Conservation (phyloP, 257 asterid species). For the Ehretia macrophylla region DNA sequence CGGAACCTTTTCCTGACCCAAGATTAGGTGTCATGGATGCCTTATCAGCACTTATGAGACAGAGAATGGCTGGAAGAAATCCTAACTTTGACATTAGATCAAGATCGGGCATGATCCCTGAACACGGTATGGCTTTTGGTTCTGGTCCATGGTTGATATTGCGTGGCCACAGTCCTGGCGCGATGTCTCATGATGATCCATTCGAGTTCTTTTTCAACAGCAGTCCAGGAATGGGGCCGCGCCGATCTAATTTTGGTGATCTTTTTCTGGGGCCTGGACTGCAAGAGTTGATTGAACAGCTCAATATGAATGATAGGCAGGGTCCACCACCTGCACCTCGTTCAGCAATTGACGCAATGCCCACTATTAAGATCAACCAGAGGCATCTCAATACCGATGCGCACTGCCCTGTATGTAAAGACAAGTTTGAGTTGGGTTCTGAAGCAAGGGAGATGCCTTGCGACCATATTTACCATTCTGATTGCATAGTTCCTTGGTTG, state of each 20-base stretch:
- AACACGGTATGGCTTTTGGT: slow-evolving; percentile 30
- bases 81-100: slow-evolving; percentile 57
- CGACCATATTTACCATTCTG: slow-evolving; percentile 47
- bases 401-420: slow-evolving; percentile 58
- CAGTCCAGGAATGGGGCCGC: slow-evolving; percentile 28
- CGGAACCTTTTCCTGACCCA: slow-evolving; percentile 33
- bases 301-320: slow-evolving; percentile 26
- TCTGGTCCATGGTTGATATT: slow-evolving; percentile 54
- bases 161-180: slow-evolving; percentile 22
- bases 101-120: slow-evolving; percentile 46
- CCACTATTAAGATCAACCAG: slow-evolving; percentile 35
- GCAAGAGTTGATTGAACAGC: slow-evolving; percentile 37
- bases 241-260: slow-evolving; percentile 27
- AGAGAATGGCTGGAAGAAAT: slow-evolving; percentile 69
- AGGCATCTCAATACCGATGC: slow-evolving; percentile 35
- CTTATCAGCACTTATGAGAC: slow-evolving; percentile 66
- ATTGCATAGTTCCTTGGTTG: slow-evolving; percentile 58
- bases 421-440: slow-evolving; percentile 41
- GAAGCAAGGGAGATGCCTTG: slow-evolving; percentile 54
- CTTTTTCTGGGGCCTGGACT: slow-evolving; percentile 37
- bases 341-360: slow-evolving; percentile 44
- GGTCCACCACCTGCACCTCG: slow-evolving; percentile 53
- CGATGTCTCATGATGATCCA: slow-evolving; percentile 16
- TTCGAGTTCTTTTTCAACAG: slow-evolving; percentile 28
- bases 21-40: slow-evolving; percentile 58